Evolutionary conservation across 1,284 basidiomycete species (phyloP).

Genomic region (Peniophora sp.): DNA sequence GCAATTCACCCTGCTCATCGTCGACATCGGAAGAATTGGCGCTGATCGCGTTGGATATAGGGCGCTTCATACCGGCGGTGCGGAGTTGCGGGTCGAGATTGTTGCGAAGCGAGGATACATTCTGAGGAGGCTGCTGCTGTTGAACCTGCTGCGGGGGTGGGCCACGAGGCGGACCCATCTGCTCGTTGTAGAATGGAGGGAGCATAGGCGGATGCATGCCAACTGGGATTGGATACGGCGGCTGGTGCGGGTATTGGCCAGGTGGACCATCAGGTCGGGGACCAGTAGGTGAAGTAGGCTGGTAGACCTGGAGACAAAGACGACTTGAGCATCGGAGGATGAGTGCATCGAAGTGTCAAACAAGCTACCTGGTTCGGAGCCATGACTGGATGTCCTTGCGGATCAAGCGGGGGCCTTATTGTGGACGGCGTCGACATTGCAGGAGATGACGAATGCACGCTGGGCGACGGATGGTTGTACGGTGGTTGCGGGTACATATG

Average conservation of each 20-base stretch:
- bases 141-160: conserved; percentile 22
- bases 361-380: conserved; percentile 11
- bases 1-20: conserved; percentile 68
- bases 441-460: conserved; percentile 50
- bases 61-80: conserved; percentile 47
- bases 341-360: neutral
- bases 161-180: conserved; percentile 40
- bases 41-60: conserved; percentile 58
- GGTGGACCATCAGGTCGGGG: conserved; percentile 5
- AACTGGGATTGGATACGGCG: conserved; percentile 15
- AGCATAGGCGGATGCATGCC: conserved; percentile 39
- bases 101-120: conserved; percentile 17
- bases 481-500: conserved; percentile 42
- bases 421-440: conserved; percentile 50
- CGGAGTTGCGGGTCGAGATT: neutral
- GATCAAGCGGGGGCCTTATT: conserved; percentile 27
- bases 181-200: conserved; percentile 64
- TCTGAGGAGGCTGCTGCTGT: conserved; percentile 22
- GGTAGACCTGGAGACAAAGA: conserved; percentile 17
- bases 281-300: conserved; percentile 9
- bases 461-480: conserved; percentile 56
- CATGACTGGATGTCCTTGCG: conserved; percentile 14
- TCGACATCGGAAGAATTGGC: conserved; percentile 73
- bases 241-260: conserved; percentile 11
- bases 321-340: conserved; percentile 10